Evolutionary conservation across 192 early-diverging fungal genomes (phyloP).

Genomic region (Powellomyces hirtus): DNA sequence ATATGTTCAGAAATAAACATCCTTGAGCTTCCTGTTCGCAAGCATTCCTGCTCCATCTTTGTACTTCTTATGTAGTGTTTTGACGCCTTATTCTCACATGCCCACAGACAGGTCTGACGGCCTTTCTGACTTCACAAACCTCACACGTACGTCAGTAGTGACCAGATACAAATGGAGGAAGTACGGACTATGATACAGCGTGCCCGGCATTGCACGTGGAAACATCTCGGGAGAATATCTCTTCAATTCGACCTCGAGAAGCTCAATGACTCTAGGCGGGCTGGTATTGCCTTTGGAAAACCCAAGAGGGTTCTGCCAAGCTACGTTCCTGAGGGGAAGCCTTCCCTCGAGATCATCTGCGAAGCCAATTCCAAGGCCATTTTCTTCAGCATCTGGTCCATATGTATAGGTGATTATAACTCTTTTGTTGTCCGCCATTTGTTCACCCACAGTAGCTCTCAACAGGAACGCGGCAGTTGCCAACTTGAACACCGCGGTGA

Average conservation of each 20-base stretch:
- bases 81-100: no score
- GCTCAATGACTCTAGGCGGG: conserved; percentile 27
- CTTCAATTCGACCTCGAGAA: conserved; percentile 42
- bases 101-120: no score
- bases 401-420: conserved; percentile 16
- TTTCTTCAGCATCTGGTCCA: conserved; percentile 27
- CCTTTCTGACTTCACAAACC: no score
- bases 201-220: conserved; percentile 41
- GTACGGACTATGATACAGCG: conserved; percentile 43
- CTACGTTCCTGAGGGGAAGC: conserved; percentile 78
- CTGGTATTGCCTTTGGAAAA: conserved; percentile 5
- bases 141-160: conserved; percentile 63
- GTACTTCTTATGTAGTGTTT: no score
- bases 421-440: conserved; percentile 12
- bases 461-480: no score
- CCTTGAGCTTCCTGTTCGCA: no score
- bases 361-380: conserved; percentile 57
- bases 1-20: no score
- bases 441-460: no score
- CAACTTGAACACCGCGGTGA: no score
- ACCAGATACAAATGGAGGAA: conserved; percentile 82
- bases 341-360: conserved; percentile 62
- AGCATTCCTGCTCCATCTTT: no score
- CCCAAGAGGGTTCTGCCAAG: conserved; percentile 68
- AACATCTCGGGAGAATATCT: conserved; percentile 46